Evolutionary conservation across 208 protist species (phyloP).

Genomic region (Spongospora subterranea): DNA sequence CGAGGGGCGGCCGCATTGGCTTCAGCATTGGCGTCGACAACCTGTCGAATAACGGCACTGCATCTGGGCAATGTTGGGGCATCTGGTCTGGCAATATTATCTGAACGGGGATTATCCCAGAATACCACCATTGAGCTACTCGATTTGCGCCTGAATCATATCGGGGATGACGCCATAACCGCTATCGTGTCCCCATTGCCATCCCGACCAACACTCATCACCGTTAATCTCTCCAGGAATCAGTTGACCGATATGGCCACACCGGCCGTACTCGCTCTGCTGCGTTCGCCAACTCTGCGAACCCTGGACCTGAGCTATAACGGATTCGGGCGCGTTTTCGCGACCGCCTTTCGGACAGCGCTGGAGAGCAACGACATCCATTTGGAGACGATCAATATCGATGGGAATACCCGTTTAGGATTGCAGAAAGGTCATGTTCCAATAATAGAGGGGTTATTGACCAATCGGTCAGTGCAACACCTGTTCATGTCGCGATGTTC

Average conservation of each 20-base stretch:
- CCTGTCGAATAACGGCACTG: not conserved
- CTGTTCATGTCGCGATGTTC: not conserved
- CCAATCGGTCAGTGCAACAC: not conserved
- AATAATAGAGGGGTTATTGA: not conserved
- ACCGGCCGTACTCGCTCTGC: slow-evolving; percentile 1
- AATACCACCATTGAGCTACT: not conserved
- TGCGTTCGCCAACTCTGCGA: not conserved
- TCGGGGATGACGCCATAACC: slow-evolving; percentile 8
- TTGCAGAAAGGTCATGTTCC: not conserved
- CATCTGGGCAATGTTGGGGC: slow-evolving; percentile 16
- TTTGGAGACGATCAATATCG: not conserved
- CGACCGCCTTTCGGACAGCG: not conserved
- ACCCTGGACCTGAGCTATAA: not conserved
- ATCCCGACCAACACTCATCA: not conserved
- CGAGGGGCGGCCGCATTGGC: not conserved
- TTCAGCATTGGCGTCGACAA: not conserved
- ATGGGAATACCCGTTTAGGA: not conserved
- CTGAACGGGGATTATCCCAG: not conserved
- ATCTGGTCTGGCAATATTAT: not conserved
- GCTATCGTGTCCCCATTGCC: not conserved
- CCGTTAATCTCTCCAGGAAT: slow-evolving; percentile 10
- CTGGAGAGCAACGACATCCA: not conserved
- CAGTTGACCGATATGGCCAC: not conserved
- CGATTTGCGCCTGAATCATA: slow-evolving; percentile 33
- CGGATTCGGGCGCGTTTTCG: not conserved